Evolutionary conservation across 78 protist genomes (phyloP), one percentile per base, ranked within the genome.

Genomic region (Mantamonas sphyraenae): DNA sequence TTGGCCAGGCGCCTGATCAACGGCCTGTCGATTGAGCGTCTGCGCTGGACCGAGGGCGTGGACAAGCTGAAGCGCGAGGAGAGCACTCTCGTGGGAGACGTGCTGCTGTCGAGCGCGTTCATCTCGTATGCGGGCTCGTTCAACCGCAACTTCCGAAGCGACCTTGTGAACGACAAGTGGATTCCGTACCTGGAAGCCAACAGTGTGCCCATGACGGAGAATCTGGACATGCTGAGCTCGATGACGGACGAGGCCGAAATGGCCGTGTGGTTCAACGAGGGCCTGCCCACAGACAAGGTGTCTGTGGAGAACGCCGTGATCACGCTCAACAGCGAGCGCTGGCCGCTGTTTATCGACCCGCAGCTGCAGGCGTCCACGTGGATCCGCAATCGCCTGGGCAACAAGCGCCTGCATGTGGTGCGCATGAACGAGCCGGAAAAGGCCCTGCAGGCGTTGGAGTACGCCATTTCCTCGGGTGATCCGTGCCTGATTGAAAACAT

Each of bases 311-410:
- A 90, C 67, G 95, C 89, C 0, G 69, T 82, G 38, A 87, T 88
- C 68, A 14, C 80, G 30, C n/a, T 55, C 24, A 75, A 28, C 37
- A 79, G 92, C 38, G 50, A 58, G 68, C 88, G 93, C 34, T 88
- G 86, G 86, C 96, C 96, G 14, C 79, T 92, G 34, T 61, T 88
- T 35, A 83, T 92, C 55, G 96, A 92, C 68, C 96, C 96, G 37
- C 93, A 92, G 76, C 69, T 79, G 26, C 90, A 90, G 59, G 95
- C 82, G 37, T 64, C 79, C 42, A 39, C 26, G 34, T 90, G 90
- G 90, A 71, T 90, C 40, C 38, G 28, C 34, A 53, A 64, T 34
- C 31, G 61, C 64, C 64, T 73, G 28, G 77, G 75, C 40, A 1
- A 16, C 34, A 64, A 59, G 20, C 67, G 30, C 50, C 50, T 82